Base-by-base conservation (phyloP, 2,329 filamentous ascomycete genomes). In the Phialocephala sp. region DNA sequence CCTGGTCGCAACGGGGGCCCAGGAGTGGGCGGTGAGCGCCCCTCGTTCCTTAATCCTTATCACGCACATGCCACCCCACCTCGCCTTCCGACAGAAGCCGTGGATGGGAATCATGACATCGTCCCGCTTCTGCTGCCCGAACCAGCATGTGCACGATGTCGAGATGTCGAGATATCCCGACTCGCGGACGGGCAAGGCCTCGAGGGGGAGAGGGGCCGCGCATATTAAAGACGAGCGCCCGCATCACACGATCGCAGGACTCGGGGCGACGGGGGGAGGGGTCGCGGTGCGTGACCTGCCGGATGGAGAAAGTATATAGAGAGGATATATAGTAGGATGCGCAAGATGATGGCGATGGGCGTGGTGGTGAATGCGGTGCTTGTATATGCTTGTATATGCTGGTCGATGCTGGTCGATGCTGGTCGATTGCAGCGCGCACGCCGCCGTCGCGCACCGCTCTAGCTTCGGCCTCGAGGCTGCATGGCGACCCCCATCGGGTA, bases 71-170 rank as follows among this genome's bases (percentile, higher is more conserved):
- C 64, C 54, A 59, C 56, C 9, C 64, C 54, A 59, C 56, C 9
- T 50, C 59, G 52, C 55, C 56, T 22, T 57, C 59, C 59, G 63
- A 65, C 24, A 62, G 35, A 65, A 62, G 59, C 54, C 59, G 59
- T 24, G 14, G 27, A 59, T 36, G 63, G 58, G 32, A 59, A 61
- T 52, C 63, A 57, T 62, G 43, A 62, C 59, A 65, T 59, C 59
- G 24, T 65, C 55, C 59, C 47, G 45, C 55, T 41, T 41, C 12
- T 12, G 32, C 20, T 35, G 35, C 35, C 52, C 24, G 14, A 20
- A 37, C 55, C 35, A 57, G 55, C 32, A 57, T 39, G 15, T 35
- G 50, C 50, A 32, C 24, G 14, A 8, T 54, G 50, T 18, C 4
- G 15, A 2, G 20, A 4, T 12, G 12, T 20, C 11, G 24, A n/a